phyloP scores from a whole-genome alignment of 495 filamentous ascomycete genomes.

The Trichocladium antarcticum region DNA sequence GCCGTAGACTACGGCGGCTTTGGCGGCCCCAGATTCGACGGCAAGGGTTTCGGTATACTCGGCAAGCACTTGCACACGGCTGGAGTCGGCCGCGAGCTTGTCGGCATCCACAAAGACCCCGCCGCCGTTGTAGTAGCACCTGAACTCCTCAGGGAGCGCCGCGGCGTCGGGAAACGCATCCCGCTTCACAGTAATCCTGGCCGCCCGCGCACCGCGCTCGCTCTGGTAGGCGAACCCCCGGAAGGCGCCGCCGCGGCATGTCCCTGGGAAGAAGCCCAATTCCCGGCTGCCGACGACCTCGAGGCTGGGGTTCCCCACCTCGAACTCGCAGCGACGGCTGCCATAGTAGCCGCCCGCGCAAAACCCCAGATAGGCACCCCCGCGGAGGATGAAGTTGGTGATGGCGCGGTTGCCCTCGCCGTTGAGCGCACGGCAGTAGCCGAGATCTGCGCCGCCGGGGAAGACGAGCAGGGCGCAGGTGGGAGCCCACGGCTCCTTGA shows the following conservation, averaged over 20 bases:
- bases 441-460: slow-evolving; percentile 89
- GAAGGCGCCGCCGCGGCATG: slow-evolving; percentile 78
- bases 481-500: slow-evolving; percentile 85
- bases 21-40: slow-evolving; percentile 59
- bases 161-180: slow-evolving; percentile 41
- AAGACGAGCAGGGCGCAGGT: slow-evolving; percentile 84
- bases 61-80: slow-evolving; percentile 70
- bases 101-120: slow-evolving; percentile 84
- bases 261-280: slow-evolving; percentile 77
- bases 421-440: slow-evolving; percentile 80
- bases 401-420: slow-evolving; percentile 80
- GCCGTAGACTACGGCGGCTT: slow-evolving; percentile 77
- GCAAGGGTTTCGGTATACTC: slow-evolving; percentile 66
- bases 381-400: slow-evolving; percentile 69
- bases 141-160: slow-evolving; percentile 52
- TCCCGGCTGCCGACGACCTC: slow-evolving; percentile 83
- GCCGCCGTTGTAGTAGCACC: slow-evolving; percentile 87
- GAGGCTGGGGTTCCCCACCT: slow-evolving; percentile 67
- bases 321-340: slow-evolving; percentile 70
- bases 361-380: slow-evolving; percentile 78
- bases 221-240: slow-evolving; percentile 84
- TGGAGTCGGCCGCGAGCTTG: slow-evolving; percentile 36
- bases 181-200: slow-evolving; percentile 54
- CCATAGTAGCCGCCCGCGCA: slow-evolving; percentile 96
- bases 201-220: slow-evolving; percentile 72